These are phyloP conservation scores for Bryoglossum gracile DNA, from an alignment of 495 filamentous ascomycete species.

Conservation along the genomic window DNA sequence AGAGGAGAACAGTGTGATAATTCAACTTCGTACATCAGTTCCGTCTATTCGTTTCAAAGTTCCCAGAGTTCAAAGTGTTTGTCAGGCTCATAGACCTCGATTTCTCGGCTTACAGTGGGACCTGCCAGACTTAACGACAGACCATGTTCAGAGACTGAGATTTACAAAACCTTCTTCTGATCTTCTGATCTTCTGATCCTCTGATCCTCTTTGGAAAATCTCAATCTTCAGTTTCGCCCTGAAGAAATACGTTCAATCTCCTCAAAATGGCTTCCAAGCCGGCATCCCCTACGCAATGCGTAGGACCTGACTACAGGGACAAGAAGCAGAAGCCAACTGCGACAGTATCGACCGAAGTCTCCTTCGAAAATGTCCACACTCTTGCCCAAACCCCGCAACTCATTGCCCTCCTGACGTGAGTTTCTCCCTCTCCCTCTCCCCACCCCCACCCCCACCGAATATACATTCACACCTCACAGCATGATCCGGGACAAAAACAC, in stretches of 20 bases:
- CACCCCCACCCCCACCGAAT: background rate
- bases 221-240: background rate
- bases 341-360: slow-evolving; percentile 79
- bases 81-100: too few relatives aligned
- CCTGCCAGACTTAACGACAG: too few relatives aligned
- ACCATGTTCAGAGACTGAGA: slow-evolving; percentile 1
- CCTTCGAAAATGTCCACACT: slow-evolving; percentile 80
- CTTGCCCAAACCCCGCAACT: slow-evolving; percentile 92
- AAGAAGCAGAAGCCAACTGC: slow-evolving; percentile 77
- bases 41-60: too few relatives aligned
- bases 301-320: slow-evolving; percentile 69
- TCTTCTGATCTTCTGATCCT: background rate
- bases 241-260: too few relatives aligned
- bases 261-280: slow-evolving; percentile 18
- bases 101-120: too few relatives aligned
- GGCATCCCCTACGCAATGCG: slow-evolving; percentile 27
- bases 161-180: background rate
- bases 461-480: slow-evolving; percentile 38
- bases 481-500: slow-evolving; percentile 93
- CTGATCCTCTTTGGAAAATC: too few relatives aligned
- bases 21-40: too few relatives aligned
- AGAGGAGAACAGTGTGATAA: background rate
- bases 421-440: slow-evolving; percentile 18
- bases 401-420: slow-evolving; percentile 94
- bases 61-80: too few relatives aligned